These are phyloP conservation scores for Aurantiochytrium sp. DNA, from an alignment of 108 stramenopile genomes.

Conservation along the genomic window DNA sequence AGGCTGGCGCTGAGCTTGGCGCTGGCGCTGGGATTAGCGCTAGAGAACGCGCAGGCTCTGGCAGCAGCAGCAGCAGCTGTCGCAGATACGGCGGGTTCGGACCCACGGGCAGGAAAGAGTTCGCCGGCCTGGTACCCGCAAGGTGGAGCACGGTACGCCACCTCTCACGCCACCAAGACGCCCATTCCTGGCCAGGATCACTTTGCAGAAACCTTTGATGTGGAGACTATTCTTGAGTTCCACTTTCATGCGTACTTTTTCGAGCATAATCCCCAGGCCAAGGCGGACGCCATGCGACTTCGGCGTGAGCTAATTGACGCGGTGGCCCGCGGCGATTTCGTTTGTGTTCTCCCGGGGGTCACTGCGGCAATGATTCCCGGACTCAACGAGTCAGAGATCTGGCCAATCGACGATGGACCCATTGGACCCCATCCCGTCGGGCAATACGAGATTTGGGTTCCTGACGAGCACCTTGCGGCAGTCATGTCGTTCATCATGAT, in stretches of 20 bases:
- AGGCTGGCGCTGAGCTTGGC: no score
- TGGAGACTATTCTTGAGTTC: neutral
- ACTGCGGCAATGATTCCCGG: neutral
- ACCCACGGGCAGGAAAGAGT: no score
- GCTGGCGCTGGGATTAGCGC: no score
- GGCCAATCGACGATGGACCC: neutral
- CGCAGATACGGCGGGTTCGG: no score
- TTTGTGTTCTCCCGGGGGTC: neutral
- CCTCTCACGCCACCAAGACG: neutral
- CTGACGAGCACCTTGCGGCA: neutral
- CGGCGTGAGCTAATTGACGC: neutral
- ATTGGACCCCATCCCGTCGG: constrained; percentile 19
- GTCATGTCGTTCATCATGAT: constrained; percentile 16
- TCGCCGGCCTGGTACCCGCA: neutral
- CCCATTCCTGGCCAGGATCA: neutral
- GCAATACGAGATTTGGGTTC: constrained; percentile 17
- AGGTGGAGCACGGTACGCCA: neutral
- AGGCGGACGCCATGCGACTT: neutral
- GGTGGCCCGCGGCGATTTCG: neutral
- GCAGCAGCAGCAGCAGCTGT: no score
- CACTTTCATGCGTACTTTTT: constrained; percentile 25
- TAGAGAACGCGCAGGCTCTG: no score
- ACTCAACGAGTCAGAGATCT: neutral
- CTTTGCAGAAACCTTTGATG: neutral
- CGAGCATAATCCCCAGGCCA: neutral